Percentiles rank a stretch among this genome's conserved stretches.
Evolutionary conservation across 2,329 filamentous ascomycete species (phyloP).

Genomic region (Fusarium nodosum): DNA sequence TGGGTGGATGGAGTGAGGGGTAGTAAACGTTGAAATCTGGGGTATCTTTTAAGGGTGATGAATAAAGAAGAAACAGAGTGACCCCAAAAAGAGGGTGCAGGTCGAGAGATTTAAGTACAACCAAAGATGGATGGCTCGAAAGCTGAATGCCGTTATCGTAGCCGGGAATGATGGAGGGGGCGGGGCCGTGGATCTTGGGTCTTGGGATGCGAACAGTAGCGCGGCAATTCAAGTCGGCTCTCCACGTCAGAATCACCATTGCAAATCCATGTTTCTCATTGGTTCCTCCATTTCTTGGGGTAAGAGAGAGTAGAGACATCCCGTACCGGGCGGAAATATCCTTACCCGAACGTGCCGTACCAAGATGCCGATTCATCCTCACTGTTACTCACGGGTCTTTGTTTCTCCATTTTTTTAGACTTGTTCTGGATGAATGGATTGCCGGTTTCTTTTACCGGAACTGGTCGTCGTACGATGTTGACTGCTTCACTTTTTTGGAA

Average conservation of each 20-base stretch:
- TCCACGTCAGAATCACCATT: slow-evolving; percentile 34
- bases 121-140: too few species aligned
- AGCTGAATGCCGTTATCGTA: slow-evolving; percentile 29
- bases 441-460: slow-evolving; percentile 28
- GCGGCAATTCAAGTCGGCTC: slow-evolving; percentile 43
- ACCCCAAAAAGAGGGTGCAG: background rate
- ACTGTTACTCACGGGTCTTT: slow-evolving; percentile 24
- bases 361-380: slow-evolving; percentile 15
- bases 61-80: background rate
- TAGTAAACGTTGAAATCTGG: background rate
- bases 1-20: background rate
- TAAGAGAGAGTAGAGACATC: background rate
- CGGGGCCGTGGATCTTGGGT: slow-evolving; percentile 34
- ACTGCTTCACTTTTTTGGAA: background rate
- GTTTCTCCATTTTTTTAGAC: slow-evolving; percentile 30
- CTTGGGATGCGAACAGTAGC: slow-evolving; percentile 22
- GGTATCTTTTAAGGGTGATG: slow-evolving; percentile 16
- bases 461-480: slow-evolving; percentile 29
- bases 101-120: slow-evolving; percentile 12
- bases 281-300: slow-evolving; percentile 25
- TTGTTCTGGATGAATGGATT: slow-evolving; percentile 30
- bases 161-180: slow-evolving; percentile 38
- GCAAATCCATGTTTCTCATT: slow-evolving; percentile 23
- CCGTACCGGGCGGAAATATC: slow-evolving; percentile 31
- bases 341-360: slow-evolving; percentile 37